Conservation (phyloP, 495 filamentous ascomycete genomes). For the Tuber borchii region DNA sequence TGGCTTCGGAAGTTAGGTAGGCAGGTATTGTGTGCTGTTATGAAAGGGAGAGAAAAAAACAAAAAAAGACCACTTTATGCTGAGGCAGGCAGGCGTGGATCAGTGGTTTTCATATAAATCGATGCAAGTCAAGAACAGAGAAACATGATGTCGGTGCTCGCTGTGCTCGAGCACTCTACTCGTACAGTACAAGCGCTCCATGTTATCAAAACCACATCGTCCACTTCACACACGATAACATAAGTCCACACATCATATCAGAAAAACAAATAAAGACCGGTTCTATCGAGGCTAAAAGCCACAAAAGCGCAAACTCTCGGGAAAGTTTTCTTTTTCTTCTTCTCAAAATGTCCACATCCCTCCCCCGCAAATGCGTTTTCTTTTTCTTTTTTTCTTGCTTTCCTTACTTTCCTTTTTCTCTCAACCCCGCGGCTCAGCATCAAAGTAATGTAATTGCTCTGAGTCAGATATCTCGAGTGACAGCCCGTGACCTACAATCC, state of each 20-base stretch:
- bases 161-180: too few relatives aligned
- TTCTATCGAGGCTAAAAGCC: conserved; percentile 2
- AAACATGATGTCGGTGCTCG: background rate
- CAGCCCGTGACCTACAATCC: background rate
- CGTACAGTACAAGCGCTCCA: background rate
- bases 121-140: background rate
- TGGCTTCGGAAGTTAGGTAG: conserved; percentile 1
- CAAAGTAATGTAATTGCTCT: background rate
- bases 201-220: background rate
- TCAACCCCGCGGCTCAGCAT: background rate
- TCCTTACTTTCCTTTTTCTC: background rate
- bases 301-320: background rate
- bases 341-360: background rate
- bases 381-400: background rate
- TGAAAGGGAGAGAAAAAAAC: background rate
- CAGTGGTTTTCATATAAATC: background rate
- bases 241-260: background rate
- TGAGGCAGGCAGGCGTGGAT: background rate
- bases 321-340: too few relatives aligned
- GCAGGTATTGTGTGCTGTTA: background rate
- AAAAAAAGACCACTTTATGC: background rate
- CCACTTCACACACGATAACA: background rate
- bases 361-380: background rate
- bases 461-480: conserved; percentile 4
- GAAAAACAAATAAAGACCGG: background rate